Percentiles rank a stretch among this genome's conserved stretches.
Conservation (phyloP, 176 grass and related monocot species). For the Zizania latifolia region DNA sequence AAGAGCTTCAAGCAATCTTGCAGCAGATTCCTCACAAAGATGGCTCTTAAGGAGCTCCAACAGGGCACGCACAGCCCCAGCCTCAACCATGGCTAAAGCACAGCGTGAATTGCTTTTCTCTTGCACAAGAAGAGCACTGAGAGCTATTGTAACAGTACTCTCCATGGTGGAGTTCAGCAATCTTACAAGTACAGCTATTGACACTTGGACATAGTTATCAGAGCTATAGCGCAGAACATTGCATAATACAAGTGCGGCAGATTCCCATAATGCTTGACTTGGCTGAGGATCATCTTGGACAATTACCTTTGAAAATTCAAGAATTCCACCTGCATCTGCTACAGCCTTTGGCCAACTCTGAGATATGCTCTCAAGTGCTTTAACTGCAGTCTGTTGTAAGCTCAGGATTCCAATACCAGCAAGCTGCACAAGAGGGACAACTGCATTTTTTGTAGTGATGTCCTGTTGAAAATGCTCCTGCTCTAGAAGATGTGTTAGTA, state of each 20-base stretch:
- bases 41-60: conserved; percentile 77
- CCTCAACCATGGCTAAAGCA: conserved; percentile 80
- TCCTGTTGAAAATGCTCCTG: conserved; percentile 97
- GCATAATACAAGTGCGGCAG: conserved; percentile 88
- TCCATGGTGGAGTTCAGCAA: conserved; percentile 69
- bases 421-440: conserved; percentile 91
- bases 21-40: conserved; percentile 80
- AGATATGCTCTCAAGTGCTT: conserved; percentile 91
- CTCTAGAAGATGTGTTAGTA: conserved; percentile 84
- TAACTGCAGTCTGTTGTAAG: conserved; percentile 92
- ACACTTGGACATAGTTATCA: conserved; percentile 87
- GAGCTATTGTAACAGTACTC: conserved; percentile 84
- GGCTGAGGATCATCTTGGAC: conserved; percentile 87
- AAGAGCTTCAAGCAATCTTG: conserved; percentile 84
- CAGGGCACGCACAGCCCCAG: conserved; percentile 82
- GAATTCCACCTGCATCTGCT: conserved; percentile 90
- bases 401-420: conserved; percentile 87
- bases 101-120: conserved; percentile 74
- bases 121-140: conserved; percentile 88
- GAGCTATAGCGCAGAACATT: conserved; percentile 87
- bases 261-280: conserved; percentile 89
- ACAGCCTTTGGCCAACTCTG: conserved; percentile 93
- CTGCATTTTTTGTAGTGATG: conserved; percentile 87
- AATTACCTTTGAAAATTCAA: conserved; percentile 96
- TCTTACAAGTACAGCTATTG: conserved; percentile 87